Conservation (phyloP, 2,329 filamentous ascomycete genomes). For the Scedosporium aurantiacum region DNA sequence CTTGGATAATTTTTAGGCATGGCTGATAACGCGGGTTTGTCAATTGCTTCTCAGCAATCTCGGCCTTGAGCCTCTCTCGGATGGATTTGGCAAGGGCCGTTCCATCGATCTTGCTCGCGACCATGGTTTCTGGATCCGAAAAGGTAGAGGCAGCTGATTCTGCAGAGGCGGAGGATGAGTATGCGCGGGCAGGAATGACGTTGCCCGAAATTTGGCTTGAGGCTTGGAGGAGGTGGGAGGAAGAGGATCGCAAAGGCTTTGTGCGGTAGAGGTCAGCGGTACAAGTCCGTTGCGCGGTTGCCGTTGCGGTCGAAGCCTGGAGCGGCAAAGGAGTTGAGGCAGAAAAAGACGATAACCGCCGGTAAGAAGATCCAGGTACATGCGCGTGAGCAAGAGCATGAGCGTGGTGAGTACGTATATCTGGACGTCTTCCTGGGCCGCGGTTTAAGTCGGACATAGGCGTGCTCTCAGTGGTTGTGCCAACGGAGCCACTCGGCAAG, state of each 20-base stretch:
- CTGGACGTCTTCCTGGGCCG: neutral
- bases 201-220: neutral
- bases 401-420: neutral
- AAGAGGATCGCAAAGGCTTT: neutral
- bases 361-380: neutral
- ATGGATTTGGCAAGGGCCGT: constrained; percentile 89
- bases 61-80: constrained; percentile 65
- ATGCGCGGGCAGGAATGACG: neutral
- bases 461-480: neutral
- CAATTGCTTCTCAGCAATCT: constrained; percentile 74
- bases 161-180: neutral
- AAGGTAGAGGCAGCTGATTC: neutral
- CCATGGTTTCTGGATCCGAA: constrained; percentile 46
- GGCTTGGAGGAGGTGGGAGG: neutral
- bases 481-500: neutral
- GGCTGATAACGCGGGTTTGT: constrained; percentile 81
- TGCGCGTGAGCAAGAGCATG: neutral
- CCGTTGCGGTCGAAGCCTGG: neutral
- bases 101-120: constrained; percentile 86
- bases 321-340: neutral
- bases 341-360: neutral
- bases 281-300: neutral
- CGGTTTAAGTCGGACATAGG: neutral
- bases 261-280: neutral
- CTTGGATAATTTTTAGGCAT: constrained; percentile 88